phyloP scores from a whole-genome alignment of 345 rosid genomes.

The Euphorbia tirucalli region DNA sequence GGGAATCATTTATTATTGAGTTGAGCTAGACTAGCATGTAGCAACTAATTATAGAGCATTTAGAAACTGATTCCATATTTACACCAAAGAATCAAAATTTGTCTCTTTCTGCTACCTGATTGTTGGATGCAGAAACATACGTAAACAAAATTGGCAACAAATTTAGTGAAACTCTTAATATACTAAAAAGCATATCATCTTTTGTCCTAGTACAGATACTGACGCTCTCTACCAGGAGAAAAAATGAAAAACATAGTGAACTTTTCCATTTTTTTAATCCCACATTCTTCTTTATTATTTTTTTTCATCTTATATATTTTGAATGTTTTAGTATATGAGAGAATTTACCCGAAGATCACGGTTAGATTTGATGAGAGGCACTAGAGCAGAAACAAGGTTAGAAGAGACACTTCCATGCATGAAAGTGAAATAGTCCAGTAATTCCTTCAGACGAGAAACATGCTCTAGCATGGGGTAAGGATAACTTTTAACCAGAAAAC shows the following conservation, averaged over 20 bases:
- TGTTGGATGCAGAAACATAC: background rate
- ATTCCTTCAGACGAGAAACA: constrained; percentile 68
- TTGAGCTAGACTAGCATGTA: background rate
- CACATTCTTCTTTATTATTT: background rate
- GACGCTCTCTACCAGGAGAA: background rate
- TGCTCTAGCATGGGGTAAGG: constrained; percentile 64
- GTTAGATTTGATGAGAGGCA: constrained; percentile 67
- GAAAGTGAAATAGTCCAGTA: constrained; percentile 76
- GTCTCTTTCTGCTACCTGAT: background rate
- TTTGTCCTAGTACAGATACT: background rate
- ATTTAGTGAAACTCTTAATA: constrained; percentile 6
- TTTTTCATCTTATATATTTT: background rate
- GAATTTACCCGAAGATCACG: constrained; percentile 63
- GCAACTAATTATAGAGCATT: background rate
- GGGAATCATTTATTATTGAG: background rate
- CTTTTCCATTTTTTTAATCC: background rate
- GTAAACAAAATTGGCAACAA: background rate
- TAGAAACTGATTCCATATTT: background rate
- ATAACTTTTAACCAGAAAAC: constrained; percentile 50
- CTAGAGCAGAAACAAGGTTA: constrained; percentile 52
- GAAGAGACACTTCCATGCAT: constrained; percentile 60
- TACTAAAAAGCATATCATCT: background rate
- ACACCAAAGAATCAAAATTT: background rate
- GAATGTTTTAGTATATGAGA: background rate
- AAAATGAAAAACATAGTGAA: background rate